Evolutionary conservation across 192 early-diverging fungal genomes (phyloP).

Genomic region (Dimargaris verticillata): DNA sequence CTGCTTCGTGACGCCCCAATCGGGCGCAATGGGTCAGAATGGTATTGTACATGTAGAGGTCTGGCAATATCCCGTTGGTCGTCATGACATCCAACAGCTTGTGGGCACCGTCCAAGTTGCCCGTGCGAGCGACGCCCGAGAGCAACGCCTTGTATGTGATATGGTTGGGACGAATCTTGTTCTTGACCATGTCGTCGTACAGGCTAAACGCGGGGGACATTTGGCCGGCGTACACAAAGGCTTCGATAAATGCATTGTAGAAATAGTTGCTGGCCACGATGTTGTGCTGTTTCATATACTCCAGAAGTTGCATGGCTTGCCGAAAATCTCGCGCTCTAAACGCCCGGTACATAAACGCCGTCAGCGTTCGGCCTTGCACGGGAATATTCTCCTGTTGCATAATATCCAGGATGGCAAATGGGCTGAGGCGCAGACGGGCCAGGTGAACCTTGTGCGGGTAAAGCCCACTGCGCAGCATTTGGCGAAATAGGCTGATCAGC

Average conservation of each 20-base stretch:
- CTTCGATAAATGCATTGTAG: slow-evolving; percentile 9
- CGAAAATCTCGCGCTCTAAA: slow-evolving; percentile 3
- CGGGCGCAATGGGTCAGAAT: slow-evolving; percentile 5
- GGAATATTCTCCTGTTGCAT: not conserved
- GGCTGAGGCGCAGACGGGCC: not conserved
- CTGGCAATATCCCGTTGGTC: not conserved
- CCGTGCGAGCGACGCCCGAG: not conserved
- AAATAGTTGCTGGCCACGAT: slow-evolving; percentile 2
- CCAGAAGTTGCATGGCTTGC: slow-evolving; percentile 1
- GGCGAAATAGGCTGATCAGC: not conserved
- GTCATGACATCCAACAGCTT: slow-evolving; percentile 4
- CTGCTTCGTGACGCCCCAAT: not conserved
- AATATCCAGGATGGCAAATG: not conserved
- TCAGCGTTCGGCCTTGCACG: not conserved
- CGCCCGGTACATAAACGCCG: not conserved
- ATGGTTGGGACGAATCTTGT: not conserved
- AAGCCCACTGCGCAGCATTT: slow-evolving; percentile 8
- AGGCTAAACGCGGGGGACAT: not conserved
- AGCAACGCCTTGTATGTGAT: not conserved
- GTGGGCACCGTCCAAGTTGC: slow-evolving; percentile 1
- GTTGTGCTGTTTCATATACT: not conserved
- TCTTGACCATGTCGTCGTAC: slow-evolving; percentile 9
- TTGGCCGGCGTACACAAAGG: slow-evolving; percentile 8
- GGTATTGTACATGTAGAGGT: slow-evolving; percentile 4
- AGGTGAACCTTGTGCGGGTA: not conserved